Evolutionary conservation across 768 basidiomycete genomes (phyloP).

Genomic region (Mycena amicta): DNA sequence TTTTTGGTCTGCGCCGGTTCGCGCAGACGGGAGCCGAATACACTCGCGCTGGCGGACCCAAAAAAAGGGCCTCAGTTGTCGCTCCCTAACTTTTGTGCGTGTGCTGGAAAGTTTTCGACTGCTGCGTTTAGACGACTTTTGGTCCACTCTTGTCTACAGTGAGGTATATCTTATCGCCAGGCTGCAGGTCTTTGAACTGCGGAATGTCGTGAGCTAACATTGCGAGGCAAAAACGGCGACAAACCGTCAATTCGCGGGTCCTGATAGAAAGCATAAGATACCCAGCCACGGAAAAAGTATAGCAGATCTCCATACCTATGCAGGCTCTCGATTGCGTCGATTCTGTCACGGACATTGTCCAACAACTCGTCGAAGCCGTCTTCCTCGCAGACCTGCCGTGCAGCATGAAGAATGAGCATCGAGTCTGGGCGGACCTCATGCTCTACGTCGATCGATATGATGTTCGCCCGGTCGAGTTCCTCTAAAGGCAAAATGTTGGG

Average conservation of each 20-base stretch:
- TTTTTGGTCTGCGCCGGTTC: background rate
- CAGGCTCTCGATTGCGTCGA: slow-evolving; percentile 87
- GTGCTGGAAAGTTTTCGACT: no score
- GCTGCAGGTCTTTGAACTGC: slow-evolving; percentile 53
- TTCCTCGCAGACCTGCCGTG: slow-evolving; percentile 67
- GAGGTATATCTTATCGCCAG: slow-evolving; percentile 53
- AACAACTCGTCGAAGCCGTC: slow-evolving; percentile 81
- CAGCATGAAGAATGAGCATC: slow-evolving; percentile 72
- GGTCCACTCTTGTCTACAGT: slow-evolving; percentile 61
- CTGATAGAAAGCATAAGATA: slow-evolving; percentile 8
- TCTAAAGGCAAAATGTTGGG: background rate
- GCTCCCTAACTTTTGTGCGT: background rate
- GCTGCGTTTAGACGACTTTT: background rate
- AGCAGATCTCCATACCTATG: slow-evolving; percentile 78
- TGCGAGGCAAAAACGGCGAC: no score
- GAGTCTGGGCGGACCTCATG: slow-evolving; percentile 84
- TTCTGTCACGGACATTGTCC: slow-evolving; percentile 69
- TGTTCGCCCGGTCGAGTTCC: slow-evolving; percentile 70
- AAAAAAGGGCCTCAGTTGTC: slow-evolving; percentile 1
- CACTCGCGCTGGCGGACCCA: background rate
- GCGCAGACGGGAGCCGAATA: slow-evolving; percentile 1
- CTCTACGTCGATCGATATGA: slow-evolving; percentile 79
- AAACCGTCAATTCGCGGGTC: slow-evolving; percentile 14
- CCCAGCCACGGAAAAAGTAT: no score
- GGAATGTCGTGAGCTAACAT: no score